These are phyloP conservation scores for Jamesozyma lodderae DNA, from an alignment of 805 yeast species.

Conservation along the genomic window DNA sequence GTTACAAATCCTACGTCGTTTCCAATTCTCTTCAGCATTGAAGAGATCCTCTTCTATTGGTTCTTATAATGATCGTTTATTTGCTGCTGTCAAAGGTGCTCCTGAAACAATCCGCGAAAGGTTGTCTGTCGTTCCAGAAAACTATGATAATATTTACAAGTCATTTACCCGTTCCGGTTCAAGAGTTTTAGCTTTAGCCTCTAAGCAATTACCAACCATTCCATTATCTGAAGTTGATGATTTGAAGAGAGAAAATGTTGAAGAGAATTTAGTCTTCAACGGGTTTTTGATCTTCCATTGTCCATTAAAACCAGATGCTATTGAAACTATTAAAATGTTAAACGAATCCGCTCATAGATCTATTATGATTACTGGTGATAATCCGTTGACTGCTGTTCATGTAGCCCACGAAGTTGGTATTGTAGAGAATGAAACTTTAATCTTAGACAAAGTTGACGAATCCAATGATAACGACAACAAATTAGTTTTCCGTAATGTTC, in stretches of 20 bases:
- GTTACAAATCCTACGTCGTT: slow-evolving; percentile 76
- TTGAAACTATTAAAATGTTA: slow-evolving; percentile 82
- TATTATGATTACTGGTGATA: slow-evolving; percentile 98
- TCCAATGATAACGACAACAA: slow-evolving; percentile 43
- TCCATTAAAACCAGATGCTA: slow-evolving; percentile 90
- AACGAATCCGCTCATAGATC: slow-evolving; percentile 93
- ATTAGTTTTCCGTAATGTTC: slow-evolving; percentile 78
- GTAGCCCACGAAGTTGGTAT: slow-evolving; percentile 92
- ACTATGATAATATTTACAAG: slow-evolving; percentile 79
- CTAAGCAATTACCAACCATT: slow-evolving; percentile 55
- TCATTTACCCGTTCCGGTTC: slow-evolving; percentile 92
- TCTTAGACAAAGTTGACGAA: slow-evolving; percentile 76
- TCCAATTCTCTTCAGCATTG: slow-evolving; percentile 92
- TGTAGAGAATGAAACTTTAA: slow-evolving; percentile 72
- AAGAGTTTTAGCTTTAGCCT: slow-evolving; percentile 92
- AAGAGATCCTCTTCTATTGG: slow-evolving; percentile 91
- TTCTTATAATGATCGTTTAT: slow-evolving; percentile 42
- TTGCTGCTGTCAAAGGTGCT: slow-evolving; percentile 93
- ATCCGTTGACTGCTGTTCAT: slow-evolving; percentile 95
- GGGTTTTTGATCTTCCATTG: slow-evolving; percentile 96
- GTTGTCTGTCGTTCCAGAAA: slow-evolving; percentile 59
- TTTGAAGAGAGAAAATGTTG: slow-evolving; percentile 67
- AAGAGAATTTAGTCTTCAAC: slow-evolving; percentile 64
- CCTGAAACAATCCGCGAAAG: slow-evolving; percentile 88
- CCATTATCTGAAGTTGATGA: slow-evolving; percentile 44